A percentile compares a stretch with the other conserved stretches of the same genome.
These are phyloP conservation scores for Austroboletus novae-zelandiae DNA, from an alignment of 1,284 basidiomycete species.

Conservation along the genomic window DNA sequence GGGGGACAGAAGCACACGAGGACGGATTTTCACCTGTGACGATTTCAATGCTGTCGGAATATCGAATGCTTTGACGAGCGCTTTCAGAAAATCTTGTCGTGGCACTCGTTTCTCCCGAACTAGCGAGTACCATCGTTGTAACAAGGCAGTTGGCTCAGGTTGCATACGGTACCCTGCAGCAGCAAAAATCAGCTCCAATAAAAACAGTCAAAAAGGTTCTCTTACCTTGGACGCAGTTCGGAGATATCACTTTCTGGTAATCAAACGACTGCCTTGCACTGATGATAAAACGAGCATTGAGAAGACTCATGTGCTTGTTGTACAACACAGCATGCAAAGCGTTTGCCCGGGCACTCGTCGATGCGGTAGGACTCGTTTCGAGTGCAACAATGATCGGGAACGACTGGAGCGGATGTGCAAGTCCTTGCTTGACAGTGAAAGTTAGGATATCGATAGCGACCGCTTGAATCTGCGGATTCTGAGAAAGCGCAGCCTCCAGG, in stretches of 20 bases:
- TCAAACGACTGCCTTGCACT: constrained; percentile 80
- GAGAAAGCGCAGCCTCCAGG: constrained; percentile 76
- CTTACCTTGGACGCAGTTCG: constrained; percentile 50
- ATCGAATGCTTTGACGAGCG: constrained; percentile 80
- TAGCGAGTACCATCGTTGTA: constrained; percentile 89
- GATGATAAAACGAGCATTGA: constrained; percentile 82
- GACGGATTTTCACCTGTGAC: constrained; percentile 40
- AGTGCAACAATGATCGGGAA: constrained; percentile 92
- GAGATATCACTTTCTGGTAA: constrained; percentile 68
- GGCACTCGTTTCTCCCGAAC: constrained; percentile 85
- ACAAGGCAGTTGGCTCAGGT: constrained; percentile 62
- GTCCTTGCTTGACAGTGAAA: constrained; percentile 91
- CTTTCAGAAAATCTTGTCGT: constrained; percentile 84
- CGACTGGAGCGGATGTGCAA: constrained; percentile 93
- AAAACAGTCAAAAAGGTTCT: not conserved
- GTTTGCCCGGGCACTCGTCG: constrained; percentile 73
- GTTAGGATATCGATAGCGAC: constrained; percentile 89
- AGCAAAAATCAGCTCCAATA: not conserved
- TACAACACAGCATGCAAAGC: constrained; percentile 82
- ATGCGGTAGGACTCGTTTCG: constrained; percentile 73
- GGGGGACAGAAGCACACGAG: not conserved
- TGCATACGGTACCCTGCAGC: constrained; percentile 61
- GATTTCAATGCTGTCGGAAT: constrained; percentile 46
- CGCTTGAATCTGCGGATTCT: constrained; percentile 68
- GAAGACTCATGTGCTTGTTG: constrained; percentile 84